Conservation (phyloP, 2,329 filamentous ascomycete genomes). For the Reticulascus tulasneorum region DNA sequence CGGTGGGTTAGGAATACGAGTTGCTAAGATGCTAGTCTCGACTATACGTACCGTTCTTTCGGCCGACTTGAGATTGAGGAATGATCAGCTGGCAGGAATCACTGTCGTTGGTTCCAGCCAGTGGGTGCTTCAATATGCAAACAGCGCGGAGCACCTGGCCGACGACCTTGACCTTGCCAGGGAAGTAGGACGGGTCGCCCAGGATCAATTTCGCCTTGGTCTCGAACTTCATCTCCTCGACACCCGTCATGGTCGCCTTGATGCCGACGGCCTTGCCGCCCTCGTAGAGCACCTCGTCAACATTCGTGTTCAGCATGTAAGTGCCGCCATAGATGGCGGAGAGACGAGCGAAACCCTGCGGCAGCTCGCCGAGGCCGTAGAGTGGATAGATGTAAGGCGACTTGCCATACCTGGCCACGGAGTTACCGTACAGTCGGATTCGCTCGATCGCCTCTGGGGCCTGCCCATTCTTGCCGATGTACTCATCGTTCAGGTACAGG, state of each 20-base stretch:
- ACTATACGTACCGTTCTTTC: conserved; percentile 75
- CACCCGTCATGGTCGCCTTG: conserved; percentile 92
- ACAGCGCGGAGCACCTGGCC: conserved; percentile 94
- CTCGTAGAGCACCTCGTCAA: conserved; percentile 87
- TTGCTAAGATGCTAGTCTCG: too few species aligned
- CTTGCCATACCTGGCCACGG: conserved; percentile 95
- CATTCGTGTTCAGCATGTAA: conserved; percentile 96
- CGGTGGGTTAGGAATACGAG: too few species aligned
- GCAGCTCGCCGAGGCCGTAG: conserved; percentile 94
- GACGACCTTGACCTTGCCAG: conserved; percentile 78
- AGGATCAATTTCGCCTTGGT: conserved; percentile 96
- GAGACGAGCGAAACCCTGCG: conserved; percentile 93
- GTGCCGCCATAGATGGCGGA: conserved; percentile 98
- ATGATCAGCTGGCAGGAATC: conserved; percentile 96
- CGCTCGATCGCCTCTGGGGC: conserved; percentile 85
- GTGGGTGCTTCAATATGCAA: conserved; percentile 93
- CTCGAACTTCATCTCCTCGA: conserved; percentile 89
- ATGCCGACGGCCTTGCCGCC: conserved; percentile 86
- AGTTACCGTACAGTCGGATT: conserved; percentile 95
- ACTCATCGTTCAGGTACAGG: conserved; percentile 84
- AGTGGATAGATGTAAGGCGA: conserved; percentile 99
- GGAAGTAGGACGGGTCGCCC: conserved; percentile 95
- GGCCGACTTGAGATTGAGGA: conserved; percentile 92
- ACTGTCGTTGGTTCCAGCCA: conserved; percentile 80
- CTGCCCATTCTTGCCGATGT: conserved; percentile 68